Conservation (phyloP, 1,139 yeast genomes). For the Petasospora rhodanensis region DNA sequence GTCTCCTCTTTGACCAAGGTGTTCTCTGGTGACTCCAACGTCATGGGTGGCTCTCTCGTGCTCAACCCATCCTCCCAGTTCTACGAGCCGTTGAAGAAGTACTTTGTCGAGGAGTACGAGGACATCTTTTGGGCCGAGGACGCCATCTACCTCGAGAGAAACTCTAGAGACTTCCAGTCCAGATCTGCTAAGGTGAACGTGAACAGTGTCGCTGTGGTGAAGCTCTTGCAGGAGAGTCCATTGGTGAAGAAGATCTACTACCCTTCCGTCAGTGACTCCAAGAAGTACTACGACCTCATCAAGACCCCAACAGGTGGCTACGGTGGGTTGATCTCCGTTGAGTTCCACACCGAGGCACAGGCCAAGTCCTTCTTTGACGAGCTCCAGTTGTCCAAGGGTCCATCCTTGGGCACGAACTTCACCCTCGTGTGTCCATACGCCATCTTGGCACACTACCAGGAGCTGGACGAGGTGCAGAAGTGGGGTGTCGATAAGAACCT, state of each 20-base stretch:
- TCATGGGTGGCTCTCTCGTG: constrained; percentile 88
- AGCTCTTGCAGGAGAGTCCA: constrained; percentile 32
- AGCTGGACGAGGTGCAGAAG: constrained; percentile 72
- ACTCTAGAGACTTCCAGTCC: constrained; percentile 79
- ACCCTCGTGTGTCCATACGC: constrained; percentile 92
- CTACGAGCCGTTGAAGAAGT: constrained; percentile 49
- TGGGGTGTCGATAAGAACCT: constrained; percentile 84
- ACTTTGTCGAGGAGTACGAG: constrained; percentile 51
- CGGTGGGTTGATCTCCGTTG: constrained; percentile 83
- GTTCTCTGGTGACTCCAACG: constrained; percentile 91
- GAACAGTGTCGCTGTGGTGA: constrained; percentile 52
- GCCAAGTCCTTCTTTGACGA: constrained; percentile 76
- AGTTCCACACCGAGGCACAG: constrained; percentile 60
- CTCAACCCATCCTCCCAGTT: constrained; percentile 61
- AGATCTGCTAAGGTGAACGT: constrained; percentile 65
- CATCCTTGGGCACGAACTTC: constrained; percentile 90
- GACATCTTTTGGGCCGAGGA: constrained; percentile 92
- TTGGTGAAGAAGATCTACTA: constrained; percentile 63
- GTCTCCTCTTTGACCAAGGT: constrained; percentile 88
- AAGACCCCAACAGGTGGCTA: constrained; percentile 78
- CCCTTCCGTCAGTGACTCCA: constrained; percentile 53
- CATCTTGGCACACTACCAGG: constrained; percentile 81
- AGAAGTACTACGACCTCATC: constrained; percentile 63
- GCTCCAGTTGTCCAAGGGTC: constrained; percentile 80
- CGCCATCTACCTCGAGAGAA: constrained; percentile 86